These are phyloP conservation scores for Mrakia blollopis DNA, from an alignment of 768 basidiomycete species.

Conservation along the genomic window DNA sequence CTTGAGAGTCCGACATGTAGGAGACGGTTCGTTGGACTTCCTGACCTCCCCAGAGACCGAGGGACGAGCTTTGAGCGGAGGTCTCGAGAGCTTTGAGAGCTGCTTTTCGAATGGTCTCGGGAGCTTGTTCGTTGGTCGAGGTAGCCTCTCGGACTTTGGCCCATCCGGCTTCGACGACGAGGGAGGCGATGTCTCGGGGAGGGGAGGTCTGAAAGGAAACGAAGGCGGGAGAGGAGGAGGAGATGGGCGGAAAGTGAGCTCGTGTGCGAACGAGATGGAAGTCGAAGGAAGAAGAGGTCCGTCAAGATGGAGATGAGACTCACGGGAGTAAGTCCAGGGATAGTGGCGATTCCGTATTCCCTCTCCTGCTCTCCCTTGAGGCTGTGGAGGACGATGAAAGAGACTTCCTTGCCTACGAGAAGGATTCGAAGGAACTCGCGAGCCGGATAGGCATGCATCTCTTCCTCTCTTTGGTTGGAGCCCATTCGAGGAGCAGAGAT, in stretches of 20 bases:
- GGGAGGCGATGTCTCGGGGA: conserved; percentile 42
- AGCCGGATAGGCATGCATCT: conserved; percentile 89
- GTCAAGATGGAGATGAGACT: not conserved
- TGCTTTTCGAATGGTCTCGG: conserved; percentile 73
- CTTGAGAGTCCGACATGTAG: conserved; percentile 83
- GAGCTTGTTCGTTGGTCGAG: conserved; percentile 45
- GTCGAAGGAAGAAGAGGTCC: not conserved
- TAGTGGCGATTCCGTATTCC: conserved; percentile 20
- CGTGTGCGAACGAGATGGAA: not conserved
- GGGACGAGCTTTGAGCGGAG: conserved; percentile 67
- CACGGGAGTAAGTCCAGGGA: conserved; percentile 2
- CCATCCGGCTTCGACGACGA: conserved; percentile 81
- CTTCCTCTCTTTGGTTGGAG: conserved; percentile 76
- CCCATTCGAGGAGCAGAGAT: conserved; percentile 79
- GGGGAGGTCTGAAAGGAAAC: conserved; percentile 26
- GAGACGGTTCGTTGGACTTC: conserved; percentile 59
- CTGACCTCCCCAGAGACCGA: conserved; percentile 69
- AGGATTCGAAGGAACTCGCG: conserved; percentile 84
- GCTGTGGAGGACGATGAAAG: conserved; percentile 58
- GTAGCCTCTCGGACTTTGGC: conserved; percentile 73
- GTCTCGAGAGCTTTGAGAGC: conserved; percentile 64
- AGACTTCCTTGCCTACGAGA: conserved; percentile 83
- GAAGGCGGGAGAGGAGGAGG: not conserved
- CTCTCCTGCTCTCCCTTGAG: conserved; percentile 45
- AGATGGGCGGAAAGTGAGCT: conserved; percentile 10